Conservation (phyloP, 768 basidiomycete genomes). For the Lactifluus subvellereus region DNA sequence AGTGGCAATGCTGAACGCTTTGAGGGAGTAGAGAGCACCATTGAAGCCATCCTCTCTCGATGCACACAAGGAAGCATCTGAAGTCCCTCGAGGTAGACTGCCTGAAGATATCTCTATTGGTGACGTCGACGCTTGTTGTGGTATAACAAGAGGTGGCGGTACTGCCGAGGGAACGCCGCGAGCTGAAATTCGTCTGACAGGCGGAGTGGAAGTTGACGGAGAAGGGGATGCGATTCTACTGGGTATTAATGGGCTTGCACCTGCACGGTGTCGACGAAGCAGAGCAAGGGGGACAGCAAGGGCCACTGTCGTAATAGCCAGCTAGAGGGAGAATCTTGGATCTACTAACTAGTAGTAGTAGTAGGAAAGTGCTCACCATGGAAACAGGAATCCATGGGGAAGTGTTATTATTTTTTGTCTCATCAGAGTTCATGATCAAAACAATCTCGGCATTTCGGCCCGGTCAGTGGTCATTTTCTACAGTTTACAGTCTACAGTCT, state of each 20-base stretch:
- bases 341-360: neutral
- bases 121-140: neutral
- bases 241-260: constrained; percentile 4
- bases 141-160: neutral
- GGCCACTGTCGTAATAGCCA: constrained; percentile 31
- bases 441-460: too few species aligned
- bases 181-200: constrained; percentile 11
- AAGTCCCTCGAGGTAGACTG: neutral
- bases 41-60: constrained; percentile 37
- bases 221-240: constrained; percentile 16
- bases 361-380: constrained; percentile 4
- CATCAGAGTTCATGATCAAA: too few species aligned
- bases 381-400: constrained; percentile 20
- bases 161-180: neutral
- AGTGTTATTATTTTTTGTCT: too few species aligned
- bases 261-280: constrained; percentile 28
- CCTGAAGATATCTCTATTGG: neutral
- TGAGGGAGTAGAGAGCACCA: constrained; percentile 48
- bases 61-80: neutral
- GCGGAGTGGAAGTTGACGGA: constrained; percentile 23
- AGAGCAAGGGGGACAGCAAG: constrained; percentile 30
- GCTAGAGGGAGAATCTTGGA: constrained; percentile 19
- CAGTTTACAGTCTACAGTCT: too few species aligned
- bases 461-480: too few species aligned
- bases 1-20: constrained; percentile 65